Evolutionary conservation across 306 rosid species (phyloP).

Genomic region (Cucurbita argyrosperma): DNA sequence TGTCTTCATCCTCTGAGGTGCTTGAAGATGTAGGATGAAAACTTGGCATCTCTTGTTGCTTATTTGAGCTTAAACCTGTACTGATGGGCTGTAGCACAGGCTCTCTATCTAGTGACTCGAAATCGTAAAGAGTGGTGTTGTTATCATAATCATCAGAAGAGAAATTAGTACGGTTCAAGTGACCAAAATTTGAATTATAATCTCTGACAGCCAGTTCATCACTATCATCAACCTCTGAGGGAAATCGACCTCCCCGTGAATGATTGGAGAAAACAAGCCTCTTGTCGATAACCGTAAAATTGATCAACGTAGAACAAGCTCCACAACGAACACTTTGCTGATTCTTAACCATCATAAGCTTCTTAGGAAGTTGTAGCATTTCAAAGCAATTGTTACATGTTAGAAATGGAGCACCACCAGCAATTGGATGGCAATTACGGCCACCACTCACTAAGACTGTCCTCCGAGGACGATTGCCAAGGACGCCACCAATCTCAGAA

Average conservation of each 20-base stretch:
- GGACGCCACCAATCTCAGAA: slow-evolving; percentile 35
- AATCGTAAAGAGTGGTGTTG: slow-evolving; percentile 75
- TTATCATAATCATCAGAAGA: slow-evolving; percentile 77
- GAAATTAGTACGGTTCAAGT: slow-evolving; percentile 38
- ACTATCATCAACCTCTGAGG: slow-evolving; percentile 18
- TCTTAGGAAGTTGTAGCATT: slow-evolving; percentile 72
- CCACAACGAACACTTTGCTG: slow-evolving; percentile 68
- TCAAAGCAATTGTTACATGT: slow-evolving; percentile 73
- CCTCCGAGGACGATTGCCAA: slow-evolving; percentile 33
- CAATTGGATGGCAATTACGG: slow-evolving; percentile 47
- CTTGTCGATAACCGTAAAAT: slow-evolving; percentile 32
- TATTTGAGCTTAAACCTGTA: slow-evolving; percentile 30
- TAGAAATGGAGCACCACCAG: slow-evolving; percentile 87
- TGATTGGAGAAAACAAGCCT: slow-evolving; percentile 46
- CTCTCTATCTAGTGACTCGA: slow-evolving; percentile 67
- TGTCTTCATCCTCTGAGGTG: slow-evolving; percentile 65
- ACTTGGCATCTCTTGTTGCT: slow-evolving; percentile 53
- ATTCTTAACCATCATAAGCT: slow-evolving; percentile 25
- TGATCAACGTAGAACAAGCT: slow-evolving; percentile 58
- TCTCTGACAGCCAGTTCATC: slow-evolving; percentile 22
- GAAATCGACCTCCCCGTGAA: slow-evolving; percentile 21
- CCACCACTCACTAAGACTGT: slow-evolving; percentile 27
- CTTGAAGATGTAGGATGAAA: slow-evolving; percentile 60
- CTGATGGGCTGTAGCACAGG: slow-evolving; percentile 28
- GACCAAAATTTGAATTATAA: slow-evolving; percentile 21